Conservation (phyloP, 352 stramenopile species). For the Globisporangium abappressorium region DNA sequence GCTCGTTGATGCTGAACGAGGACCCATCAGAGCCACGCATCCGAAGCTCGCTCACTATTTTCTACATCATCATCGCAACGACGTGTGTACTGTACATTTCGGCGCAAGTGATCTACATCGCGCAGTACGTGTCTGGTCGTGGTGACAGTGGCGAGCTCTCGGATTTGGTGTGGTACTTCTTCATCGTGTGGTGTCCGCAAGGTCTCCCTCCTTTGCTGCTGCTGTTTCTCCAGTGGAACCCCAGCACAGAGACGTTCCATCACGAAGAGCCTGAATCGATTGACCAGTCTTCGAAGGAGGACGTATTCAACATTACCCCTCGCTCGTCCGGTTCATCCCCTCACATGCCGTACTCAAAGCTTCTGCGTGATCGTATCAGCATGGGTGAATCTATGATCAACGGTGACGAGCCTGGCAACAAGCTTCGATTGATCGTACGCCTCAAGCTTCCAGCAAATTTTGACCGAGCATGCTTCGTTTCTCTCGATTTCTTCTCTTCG, state of each 20-base stretch:
- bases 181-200: constrained; percentile 83
- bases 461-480: constrained; percentile 79
- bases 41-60: constrained; percentile 82
- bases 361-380: constrained; percentile 61
- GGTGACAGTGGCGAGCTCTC: constrained; percentile 64
- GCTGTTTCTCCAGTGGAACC: constrained; percentile 86
- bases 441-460: constrained; percentile 78
- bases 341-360: constrained; percentile 82
- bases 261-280: constrained; percentile 59
- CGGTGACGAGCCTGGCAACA: constrained; percentile 79
- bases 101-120: constrained; percentile 85
- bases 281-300: constrained; percentile 72
- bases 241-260: constrained; percentile 64
- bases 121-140: constrained; percentile 71
- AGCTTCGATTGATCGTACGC: constrained; percentile 77
- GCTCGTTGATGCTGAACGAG: constrained; percentile 85
- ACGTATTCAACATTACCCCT: constrained; percentile 83
- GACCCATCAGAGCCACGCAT: constrained; percentile 80
- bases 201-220: constrained; percentile 69
- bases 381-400: constrained; percentile 78
- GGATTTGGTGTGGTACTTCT: constrained; percentile 85
- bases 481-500: constrained; percentile 79
- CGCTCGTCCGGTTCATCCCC: constrained; percentile 73
- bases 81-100: constrained; percentile 86
- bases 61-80: constrained; percentile 86